A percentile compares a stretch with the other conserved stretches of the same genome.
Conservation (phyloP, 345 rosid genomes). For the Brassica carinata region DNA sequence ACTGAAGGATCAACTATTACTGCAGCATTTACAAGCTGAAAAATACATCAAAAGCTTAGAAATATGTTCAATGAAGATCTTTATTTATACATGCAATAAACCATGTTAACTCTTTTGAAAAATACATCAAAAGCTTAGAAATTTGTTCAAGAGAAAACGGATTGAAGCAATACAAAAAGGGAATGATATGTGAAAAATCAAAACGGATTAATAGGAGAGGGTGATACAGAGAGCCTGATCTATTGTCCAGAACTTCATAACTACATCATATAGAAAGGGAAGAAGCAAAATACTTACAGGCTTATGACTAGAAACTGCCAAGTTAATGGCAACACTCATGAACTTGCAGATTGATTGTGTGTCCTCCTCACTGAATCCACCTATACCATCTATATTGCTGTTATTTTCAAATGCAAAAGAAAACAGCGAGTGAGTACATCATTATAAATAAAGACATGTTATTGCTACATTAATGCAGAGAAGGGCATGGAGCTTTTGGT, state of each 20-base stretch:
- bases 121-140: conserved; percentile 6
- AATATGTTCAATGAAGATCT: not conserved
- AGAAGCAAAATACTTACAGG: conserved; percentile 44
- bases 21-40: conserved; percentile 80
- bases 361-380: conserved; percentile 75
- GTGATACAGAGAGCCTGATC: conserved; percentile 12
- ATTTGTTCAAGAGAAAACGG: not conserved
- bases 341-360: conserved; percentile 50
- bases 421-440: not conserved
- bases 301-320: conserved; percentile 62
- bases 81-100: too few species aligned
- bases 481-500: not conserved
- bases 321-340: conserved; percentile 62
- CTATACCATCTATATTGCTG: conserved; percentile 82
- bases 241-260: not conserved
- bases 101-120: conserved; percentile 25
- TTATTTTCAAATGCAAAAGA: not conserved
- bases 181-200: not conserved
- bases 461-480: not conserved
- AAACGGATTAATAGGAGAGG: not conserved
- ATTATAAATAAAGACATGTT: not conserved
- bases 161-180: not conserved
- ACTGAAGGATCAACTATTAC: conserved; percentile 74
- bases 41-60: not conserved
- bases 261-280: not conserved